These are phyloP conservation scores for Euphorbia schlechtendalii DNA, from an alignment of 441 rosid species.

Conservation along the genomic window DNA sequence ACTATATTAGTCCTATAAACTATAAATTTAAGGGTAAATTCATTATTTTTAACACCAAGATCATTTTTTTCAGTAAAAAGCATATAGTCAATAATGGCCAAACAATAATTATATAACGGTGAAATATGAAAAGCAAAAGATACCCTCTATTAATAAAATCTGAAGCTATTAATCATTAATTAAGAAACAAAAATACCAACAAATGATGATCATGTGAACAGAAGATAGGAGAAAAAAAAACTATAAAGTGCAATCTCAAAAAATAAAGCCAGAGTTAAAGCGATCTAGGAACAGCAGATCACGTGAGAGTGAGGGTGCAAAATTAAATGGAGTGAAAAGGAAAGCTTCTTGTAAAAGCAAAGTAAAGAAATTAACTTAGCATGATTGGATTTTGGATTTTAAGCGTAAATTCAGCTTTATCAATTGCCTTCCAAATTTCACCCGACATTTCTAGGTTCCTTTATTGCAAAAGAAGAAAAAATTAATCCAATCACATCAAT, in stretches of 20 bases:
- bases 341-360: constrained; percentile 8
- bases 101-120: neutral
- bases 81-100: too few relatives aligned
- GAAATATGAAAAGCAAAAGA: neutral
- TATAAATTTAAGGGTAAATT: too few relatives aligned
- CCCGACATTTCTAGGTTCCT: neutral
- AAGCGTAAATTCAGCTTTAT: neutral
- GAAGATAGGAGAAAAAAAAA: constrained; percentile 13
- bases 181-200: neutral
- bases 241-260: constrained; percentile 9
- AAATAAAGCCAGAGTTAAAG: neutral
- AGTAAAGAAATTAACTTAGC: neutral
- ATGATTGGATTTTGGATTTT: constrained; percentile 1
- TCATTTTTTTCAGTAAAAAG: too few relatives aligned
- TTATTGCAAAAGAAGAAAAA: neutral
- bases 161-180: neutral
- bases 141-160: neutral
- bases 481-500: neutral
- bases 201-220: constrained; percentile 28
- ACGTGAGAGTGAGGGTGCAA: constrained; percentile 27
- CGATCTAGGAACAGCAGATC: constrained; percentile 15
- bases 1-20: neutral
- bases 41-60: too few relatives aligned
- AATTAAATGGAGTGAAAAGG: constrained; percentile 20
- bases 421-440: neutral